Percentiles rank a stretch among this genome's conserved stretches.
Conservation (phyloP, 345 rosid species). For the Linum trigynum region DNA sequence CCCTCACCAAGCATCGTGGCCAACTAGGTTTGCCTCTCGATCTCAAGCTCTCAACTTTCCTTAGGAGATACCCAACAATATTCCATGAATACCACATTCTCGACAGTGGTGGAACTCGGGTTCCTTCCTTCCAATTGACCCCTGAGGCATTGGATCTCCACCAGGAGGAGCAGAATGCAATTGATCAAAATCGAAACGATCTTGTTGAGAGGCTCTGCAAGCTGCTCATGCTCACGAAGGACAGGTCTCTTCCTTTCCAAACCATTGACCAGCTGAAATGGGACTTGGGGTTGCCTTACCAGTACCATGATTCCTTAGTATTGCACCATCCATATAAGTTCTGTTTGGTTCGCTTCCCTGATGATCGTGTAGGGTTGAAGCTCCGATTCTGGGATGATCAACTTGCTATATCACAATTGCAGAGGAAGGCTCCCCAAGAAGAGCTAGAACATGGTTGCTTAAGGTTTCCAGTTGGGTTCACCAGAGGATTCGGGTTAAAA, state of each 20-base stretch:
- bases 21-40: constrained; percentile 54
- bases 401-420: constrained; percentile 53
- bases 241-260: constrained; percentile 54
- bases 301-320: constrained; percentile 39
- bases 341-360: constrained; percentile 38
- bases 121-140: constrained; percentile 62
- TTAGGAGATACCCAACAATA: constrained; percentile 57
- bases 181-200: constrained; percentile 27
- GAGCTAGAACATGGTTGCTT: constrained; percentile 21
- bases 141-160: constrained; percentile 38
- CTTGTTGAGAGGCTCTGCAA: constrained; percentile 42
- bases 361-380: constrained; percentile 49
- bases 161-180: constrained; percentile 25
- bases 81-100: constrained; percentile 38
- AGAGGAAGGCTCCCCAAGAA: constrained; percentile 27
- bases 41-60: constrained; percentile 58
- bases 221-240: constrained; percentile 65
- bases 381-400: constrained; percentile 43
- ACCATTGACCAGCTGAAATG: constrained; percentile 71
- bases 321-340: constrained; percentile 36
- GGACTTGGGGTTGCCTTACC: constrained; percentile 75
- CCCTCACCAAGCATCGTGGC: constrained; percentile 40
- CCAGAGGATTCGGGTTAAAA: constrained; percentile 77
- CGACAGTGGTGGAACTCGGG: constrained; percentile 73
- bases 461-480: constrained; percentile 60